Percentiles rank a stretch among this genome's conserved stretches.
Evolutionary conservation across 192 early-diverging fungal species (phyloP).

Genomic region (Coemansia sp.): DNA sequence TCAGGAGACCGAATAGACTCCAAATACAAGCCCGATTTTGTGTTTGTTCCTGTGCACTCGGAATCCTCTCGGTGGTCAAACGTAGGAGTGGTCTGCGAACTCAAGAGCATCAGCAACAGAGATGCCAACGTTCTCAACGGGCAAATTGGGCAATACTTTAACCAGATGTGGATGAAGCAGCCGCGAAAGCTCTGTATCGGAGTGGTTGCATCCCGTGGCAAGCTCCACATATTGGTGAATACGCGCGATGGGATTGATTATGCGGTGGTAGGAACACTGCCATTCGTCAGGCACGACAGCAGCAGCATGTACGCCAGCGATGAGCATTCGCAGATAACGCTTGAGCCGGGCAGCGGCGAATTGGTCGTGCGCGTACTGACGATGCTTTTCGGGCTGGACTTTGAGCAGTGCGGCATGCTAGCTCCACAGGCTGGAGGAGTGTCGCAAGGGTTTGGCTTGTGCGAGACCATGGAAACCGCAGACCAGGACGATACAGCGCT

Average conservation of each 20-base stretch:
- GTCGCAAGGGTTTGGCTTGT: background rate
- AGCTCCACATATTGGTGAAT: background rate
- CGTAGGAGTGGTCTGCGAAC: background rate
- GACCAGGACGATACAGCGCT: background rate
- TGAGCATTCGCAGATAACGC: background rate
- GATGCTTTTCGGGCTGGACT: background rate
- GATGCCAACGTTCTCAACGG: background rate
- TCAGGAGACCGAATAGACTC: background rate
- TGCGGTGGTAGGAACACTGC: background rate
- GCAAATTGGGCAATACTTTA: background rate
- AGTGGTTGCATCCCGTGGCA: background rate
- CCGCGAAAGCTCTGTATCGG: background rate
- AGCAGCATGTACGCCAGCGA: background rate
- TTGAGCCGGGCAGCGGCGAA: background rate
- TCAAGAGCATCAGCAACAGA: background rate
- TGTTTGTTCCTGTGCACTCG: background rate
- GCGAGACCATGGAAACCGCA: background rate
- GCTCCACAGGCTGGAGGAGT: background rate
- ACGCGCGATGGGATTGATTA: background rate
- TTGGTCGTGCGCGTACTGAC: background rate
- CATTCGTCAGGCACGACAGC: background rate
- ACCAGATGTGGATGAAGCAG: background rate
- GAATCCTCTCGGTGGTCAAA: background rate
- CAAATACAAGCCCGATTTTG: background rate
- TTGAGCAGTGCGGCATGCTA: background rate